Evolutionary conservation across 805 yeast species (phyloP).

Genomic region (Hanseniaspora clermontiae): DNA sequence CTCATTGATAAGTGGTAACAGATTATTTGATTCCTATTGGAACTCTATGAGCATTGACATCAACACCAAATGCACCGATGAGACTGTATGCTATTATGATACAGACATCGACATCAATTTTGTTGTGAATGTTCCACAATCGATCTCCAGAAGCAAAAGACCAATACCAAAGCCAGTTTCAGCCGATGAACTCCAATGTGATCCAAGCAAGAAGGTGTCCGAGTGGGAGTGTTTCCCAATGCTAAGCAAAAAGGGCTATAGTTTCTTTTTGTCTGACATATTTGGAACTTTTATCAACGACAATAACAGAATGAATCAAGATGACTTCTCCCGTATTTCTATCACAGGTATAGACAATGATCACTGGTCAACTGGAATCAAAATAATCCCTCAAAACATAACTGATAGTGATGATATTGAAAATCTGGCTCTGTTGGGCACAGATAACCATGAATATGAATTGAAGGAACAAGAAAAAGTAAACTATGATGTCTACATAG

Average conservation of each 20-base stretch:
- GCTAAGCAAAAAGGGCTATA: slow-evolving; percentile 35
- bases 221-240: slow-evolving; percentile 69
- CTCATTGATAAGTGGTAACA: slow-evolving; percentile 77
- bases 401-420: not conserved
- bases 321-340: slow-evolving; percentile 33
- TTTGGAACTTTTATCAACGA: slow-evolving; percentile 63
- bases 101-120: slow-evolving; percentile 59
- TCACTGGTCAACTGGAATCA: slow-evolving; percentile 36
- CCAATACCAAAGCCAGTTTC: slow-evolving; percentile 74
- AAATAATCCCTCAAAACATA: slow-evolving; percentile 18
- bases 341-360: slow-evolving; percentile 35
- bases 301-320: slow-evolving; percentile 34
- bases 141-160: slow-evolving; percentile 46
- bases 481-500: slow-evolving; percentile 22
- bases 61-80: slow-evolving; percentile 37
- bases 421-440: slow-evolving; percentile 21
- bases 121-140: slow-evolving; percentile 58
- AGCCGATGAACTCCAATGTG: slow-evolving; percentile 64
- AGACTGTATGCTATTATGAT: slow-evolving; percentile 33
- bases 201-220: slow-evolving; percentile 44
- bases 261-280: slow-evolving; percentile 47
- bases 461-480: slow-evolving; percentile 16
- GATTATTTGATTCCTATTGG: slow-evolving; percentile 84
- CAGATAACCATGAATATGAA: slow-evolving; percentile 30
- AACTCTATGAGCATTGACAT: slow-evolving; percentile 85